Evolutionary conservation across 352 stramenopile genomes (phyloP).

Genomic region (Globisporangium spinosum): DNA sequence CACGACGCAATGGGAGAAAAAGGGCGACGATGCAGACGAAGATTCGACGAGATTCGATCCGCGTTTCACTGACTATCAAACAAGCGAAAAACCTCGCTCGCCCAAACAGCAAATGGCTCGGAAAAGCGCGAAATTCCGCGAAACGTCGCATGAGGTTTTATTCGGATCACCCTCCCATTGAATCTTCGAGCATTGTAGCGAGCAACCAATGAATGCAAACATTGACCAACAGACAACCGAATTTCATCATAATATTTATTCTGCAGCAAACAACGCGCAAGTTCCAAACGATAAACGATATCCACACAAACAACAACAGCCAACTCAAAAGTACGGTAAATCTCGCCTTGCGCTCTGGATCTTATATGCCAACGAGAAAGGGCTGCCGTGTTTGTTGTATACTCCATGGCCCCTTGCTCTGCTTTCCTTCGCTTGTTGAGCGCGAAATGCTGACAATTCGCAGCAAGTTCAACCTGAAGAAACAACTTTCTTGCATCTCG

Average conservation of each 20-base stretch:
- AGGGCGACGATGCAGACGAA: neutral
- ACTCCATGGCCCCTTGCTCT: neutral
- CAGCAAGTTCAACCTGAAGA: neutral
- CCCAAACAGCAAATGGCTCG: neutral
- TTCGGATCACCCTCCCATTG: neutral
- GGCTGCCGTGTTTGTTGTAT: neutral
- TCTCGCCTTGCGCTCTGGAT: too few relatives aligned
- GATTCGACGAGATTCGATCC: conserved; percentile 9
- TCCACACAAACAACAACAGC: neutral
- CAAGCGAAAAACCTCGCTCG: neutral
- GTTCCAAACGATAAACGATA: neutral
- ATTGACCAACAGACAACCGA: neutral
- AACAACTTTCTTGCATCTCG: neutral
- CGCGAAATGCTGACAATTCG: neutral
- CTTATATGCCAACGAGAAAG: neutral
- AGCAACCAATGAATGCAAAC: neutral
- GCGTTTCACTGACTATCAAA: neutral
- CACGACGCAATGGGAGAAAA: neutral
- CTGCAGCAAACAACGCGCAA: neutral
- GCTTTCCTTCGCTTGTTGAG: neutral
- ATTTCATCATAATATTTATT: neutral
- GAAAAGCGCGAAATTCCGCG: neutral
- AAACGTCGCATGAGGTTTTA: neutral
- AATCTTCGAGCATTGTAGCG: neutral
- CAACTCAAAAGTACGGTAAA: too few relatives aligned